phyloP scores from a whole-genome alignment of 306 rosid species.

The Medicago arabica region DNA sequence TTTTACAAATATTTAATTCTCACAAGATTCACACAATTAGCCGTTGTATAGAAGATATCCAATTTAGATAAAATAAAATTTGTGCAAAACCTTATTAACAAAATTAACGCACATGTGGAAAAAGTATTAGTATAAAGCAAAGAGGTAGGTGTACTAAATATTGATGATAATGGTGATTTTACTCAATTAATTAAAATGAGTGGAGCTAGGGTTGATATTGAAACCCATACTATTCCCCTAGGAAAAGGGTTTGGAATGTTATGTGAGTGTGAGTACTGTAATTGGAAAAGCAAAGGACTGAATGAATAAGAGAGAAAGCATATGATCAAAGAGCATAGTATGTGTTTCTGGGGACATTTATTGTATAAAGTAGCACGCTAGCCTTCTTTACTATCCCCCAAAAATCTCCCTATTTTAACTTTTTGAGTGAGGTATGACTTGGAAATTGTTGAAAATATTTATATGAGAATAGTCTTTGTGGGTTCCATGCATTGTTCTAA shows the following conservation, averaged over 20 bases:
- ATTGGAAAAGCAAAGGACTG: constrained; percentile 46
- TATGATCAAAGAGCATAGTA: constrained; percentile 21
- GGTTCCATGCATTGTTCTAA: constrained; percentile 37
- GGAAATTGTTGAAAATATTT: constrained; percentile 37
- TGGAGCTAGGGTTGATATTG: neutral
- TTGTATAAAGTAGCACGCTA: constrained; percentile 86
- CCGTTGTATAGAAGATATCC: too few relatives aligned
- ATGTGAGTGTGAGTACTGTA: constrained; percentile 36
- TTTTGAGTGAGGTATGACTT: constrained; percentile 57
- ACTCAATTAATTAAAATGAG: neutral
- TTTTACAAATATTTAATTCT: too few relatives aligned
- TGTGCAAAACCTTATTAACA: constrained; percentile 9
- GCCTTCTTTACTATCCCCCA: constrained; percentile 60
- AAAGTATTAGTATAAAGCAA: neutral
- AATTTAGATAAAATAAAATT: too few relatives aligned
- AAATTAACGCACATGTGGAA: neutral
- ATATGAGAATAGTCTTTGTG: constrained; percentile 19
- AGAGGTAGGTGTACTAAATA: too few relatives aligned
- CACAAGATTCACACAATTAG: too few relatives aligned
- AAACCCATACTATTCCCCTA: constrained; percentile 28
- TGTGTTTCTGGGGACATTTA: constrained; percentile 65
- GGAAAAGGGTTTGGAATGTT: constrained; percentile 50
- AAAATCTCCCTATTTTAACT: constrained; percentile 45
- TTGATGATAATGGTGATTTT: neutral
- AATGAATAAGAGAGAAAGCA: neutral